Evolutionary conservation across 139 green algal genomes (phyloP).

Genomic region (Bryopsis sp.): DNA sequence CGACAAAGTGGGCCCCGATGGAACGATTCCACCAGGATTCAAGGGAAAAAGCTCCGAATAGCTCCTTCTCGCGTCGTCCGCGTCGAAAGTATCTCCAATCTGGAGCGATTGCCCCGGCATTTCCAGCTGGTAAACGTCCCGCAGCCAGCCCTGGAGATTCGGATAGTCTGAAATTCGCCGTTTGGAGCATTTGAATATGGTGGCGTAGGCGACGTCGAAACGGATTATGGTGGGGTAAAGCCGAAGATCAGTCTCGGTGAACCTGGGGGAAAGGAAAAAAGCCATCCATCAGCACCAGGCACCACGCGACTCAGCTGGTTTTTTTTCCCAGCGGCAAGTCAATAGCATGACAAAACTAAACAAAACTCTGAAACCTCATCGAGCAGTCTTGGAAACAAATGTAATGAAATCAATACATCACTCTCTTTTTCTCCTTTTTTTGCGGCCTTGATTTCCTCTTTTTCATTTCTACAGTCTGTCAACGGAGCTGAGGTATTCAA

Average conservation of each 20-base stretch:
- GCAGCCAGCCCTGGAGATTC: slow-evolving; percentile 66
- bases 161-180: slow-evolving; percentile 63
- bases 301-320: too few species aligned
- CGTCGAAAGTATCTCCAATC: slow-evolving; percentile 61
- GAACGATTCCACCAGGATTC: slow-evolving; percentile 83
- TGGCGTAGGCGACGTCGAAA: slow-evolving; percentile 70
- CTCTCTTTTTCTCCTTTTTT: too few species aligned
- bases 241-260: slow-evolving; percentile 76
- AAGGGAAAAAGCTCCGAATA: slow-evolving; percentile 91
- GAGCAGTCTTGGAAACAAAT: too few species aligned
- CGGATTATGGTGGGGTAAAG: slow-evolving; percentile 73
- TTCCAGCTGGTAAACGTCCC: slow-evolving; percentile 66
- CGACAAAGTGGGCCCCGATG: slow-evolving; percentile 42
- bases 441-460: too few species aligned
- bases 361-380: too few species aligned
- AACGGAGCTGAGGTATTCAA: too few species aligned
- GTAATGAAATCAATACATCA: too few species aligned
- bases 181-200: slow-evolving; percentile 80
- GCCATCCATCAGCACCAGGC: not conserved
- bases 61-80: slow-evolving; percentile 53
- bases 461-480: too few species aligned
- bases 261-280: slow-evolving; percentile 25
- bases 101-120: slow-evolving; percentile 26
- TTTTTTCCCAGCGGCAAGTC: too few species aligned
- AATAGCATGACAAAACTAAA: too few species aligned